Base-by-base conservation (phyloP, 1,139 yeast species). In the Sugiyamaella grinbergsii region DNA sequence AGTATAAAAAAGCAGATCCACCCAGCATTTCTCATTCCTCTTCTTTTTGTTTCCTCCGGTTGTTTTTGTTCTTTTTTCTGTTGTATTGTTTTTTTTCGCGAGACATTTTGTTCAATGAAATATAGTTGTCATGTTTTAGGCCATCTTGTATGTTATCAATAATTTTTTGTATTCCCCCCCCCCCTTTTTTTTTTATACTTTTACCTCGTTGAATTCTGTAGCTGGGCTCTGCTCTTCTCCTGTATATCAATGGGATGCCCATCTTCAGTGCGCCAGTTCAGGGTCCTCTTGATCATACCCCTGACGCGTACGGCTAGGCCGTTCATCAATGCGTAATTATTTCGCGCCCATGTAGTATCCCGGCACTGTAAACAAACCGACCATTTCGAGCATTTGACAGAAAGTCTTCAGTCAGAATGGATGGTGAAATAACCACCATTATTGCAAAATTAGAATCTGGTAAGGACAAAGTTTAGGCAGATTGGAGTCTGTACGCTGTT, bases 381-480 rank as follows among this genome's bases (percentile, higher is more conserved):
- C 28, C n/a, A n/a, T n/a, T n/a, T n/a, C n/a, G n/a, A n/a, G n/a
- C n/a, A n/a, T n/a, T n/a, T n/a, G n/a, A n/a, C n/a, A n/a, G n/a
- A n/a, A n/a, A n/a, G n/a, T n/a, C n/a, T n/a, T n/a, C n/a, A n/a
- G n/a, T n/a, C 13, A n/a, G 5, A n/a, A 42, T 42, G 47, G 47
- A 32, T 11, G 47, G 20, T 20, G 37, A 42, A 36, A 29, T 42
- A 8, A 10, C 13, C 29, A 23, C 31, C 10, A 33, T 33, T 23
- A 33, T 42, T 5, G 32, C 39, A 3, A 31, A 13, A 16, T 23
- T 42, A 31, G 40, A 42, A 15, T 22, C 23, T 33, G 47, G 47
- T 42, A 18, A 33, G 45, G 32, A 39, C 4, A 5, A 23, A 8
- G 33, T 29, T 5, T 23, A 23, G 26, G 26, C 5, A 23, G 5